Evolutionary conservation across 768 basidiomycete genomes (phyloP).

Genomic region (Lyophyllum semitale): DNA sequence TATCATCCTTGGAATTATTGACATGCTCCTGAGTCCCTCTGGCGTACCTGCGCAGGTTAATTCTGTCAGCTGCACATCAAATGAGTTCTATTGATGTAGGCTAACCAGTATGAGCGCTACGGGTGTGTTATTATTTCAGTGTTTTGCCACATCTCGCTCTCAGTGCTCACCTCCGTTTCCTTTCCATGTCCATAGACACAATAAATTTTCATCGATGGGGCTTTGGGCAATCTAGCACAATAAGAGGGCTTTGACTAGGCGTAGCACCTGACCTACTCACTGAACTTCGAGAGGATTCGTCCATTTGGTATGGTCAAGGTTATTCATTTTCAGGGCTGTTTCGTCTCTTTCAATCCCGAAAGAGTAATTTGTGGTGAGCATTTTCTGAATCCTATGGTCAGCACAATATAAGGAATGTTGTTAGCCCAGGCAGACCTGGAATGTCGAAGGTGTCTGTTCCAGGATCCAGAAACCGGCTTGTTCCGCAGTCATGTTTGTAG

Average conservation of each 20-base stretch:
- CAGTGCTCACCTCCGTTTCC: constrained; percentile 75
- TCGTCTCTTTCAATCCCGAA: constrained; percentile 85
- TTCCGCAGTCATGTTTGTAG: constrained; percentile 73
- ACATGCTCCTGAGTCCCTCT: constrained; percentile 70
- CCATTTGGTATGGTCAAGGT: constrained; percentile 83
- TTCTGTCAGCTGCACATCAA: background rate
- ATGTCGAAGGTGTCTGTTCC: constrained; percentile 77
- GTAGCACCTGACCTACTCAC: constrained; percentile 31
- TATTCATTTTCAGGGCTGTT: constrained; percentile 60
- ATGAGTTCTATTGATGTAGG: background rate
- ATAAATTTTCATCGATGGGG: constrained; percentile 89
- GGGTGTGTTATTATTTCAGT: background rate
- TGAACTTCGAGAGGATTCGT: constrained; percentile 85
- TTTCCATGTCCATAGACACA: constrained; percentile 97
- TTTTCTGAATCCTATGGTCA: constrained; percentile 51
- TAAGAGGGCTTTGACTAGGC: background rate
- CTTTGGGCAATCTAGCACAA: constrained; percentile 71
- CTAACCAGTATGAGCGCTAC: constrained; percentile 84
- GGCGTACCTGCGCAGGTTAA: constrained; percentile 56
- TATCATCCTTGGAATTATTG: constrained; percentile 49
- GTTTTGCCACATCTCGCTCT: background rate
- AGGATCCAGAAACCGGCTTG: constrained; percentile 80
- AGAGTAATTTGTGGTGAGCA: constrained; percentile 85
- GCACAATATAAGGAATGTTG: background rate
- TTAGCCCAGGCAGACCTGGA: constrained; percentile 54